Evolutionary conservation across 192 early-diverging fungal genomes (phyloP), one percentile per base, ranked within the genome.

Genomic region (Chytriomyces hyalinus): DNA sequence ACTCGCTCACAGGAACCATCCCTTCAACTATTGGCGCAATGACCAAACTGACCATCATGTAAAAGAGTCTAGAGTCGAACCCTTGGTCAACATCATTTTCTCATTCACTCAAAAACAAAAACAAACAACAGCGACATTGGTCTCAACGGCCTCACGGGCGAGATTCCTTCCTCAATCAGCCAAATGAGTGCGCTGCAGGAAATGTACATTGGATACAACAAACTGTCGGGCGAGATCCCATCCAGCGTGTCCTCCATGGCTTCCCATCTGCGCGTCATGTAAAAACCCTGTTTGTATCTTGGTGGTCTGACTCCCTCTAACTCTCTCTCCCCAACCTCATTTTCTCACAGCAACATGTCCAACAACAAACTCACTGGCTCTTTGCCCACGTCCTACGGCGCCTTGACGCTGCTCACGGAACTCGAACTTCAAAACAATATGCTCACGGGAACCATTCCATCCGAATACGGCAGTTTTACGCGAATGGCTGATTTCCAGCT

Each of bases 361-460:
- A 57, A 57, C 53, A 57, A 57, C 20, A 57, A 13, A 20, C 20
- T 57, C 53, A n/a, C 53, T 1, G 53, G 53, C 53, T 1, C 15
- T 20, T 1, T 57, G 13, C 53, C 53, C 13, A 57, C 53, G 53
- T n/a, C 53, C 20, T 57, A n/a, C 20, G 53, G 53, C 0, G 15
- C 13, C 13, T 20, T 57, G 13, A 20, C 53, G 20, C 53, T n/a
- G 20, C 53, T 57, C 20, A 57, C 15, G 13, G 15, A 20, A 57
- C 53, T 57, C 15, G 13, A 20, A 57, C 15, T n/a, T 57, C 20
- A 13, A 57, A n/a, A n/a, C 53, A 57, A 57, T 3, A 3, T n/a
- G 53, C 53, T 57, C 53, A 57, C 53, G 13, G 53, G 53, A 57
- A 57, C 15, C 53, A 57, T 57, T 20, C 53, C 53, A 57, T n/a